Base-by-base conservation (phyloP, 176 grass and related monocot species). In the Oryza brachyantha region DNA sequence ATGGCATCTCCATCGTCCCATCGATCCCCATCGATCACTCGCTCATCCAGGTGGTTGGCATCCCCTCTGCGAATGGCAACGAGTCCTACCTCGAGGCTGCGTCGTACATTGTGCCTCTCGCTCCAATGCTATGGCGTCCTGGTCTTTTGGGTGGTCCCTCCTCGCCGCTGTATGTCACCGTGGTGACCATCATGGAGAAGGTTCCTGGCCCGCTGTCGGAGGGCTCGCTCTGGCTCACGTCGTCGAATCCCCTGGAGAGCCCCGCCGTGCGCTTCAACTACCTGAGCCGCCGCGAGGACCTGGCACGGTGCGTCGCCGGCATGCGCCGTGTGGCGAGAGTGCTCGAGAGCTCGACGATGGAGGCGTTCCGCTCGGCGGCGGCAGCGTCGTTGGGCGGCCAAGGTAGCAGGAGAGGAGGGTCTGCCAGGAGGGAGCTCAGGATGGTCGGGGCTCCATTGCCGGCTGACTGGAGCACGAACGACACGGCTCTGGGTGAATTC, bases 31-130 rank as follows among this genome's bases (percentile, higher is more conserved):
- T 97, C 40, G 91, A 93, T 38, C 91, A 91, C 36, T 97, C 94
- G 55, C 94, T 97, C 24, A 91, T 93, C 83, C 91, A 97, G 86
- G 88, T 97, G 0, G 94, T 97, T 1, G 94, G 91, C 67, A 97
- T 97, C 73, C 91, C 91, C 50, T 50, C 79, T 64, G 79, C 55
- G 24, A 81, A 69, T 31, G 88, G 83, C 21, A 68, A 67, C 25
- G 75, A 73, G 16, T 88, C 88, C 36, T 97, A 91, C 81, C 68
- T 97, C 2, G 94, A 97, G 82, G 91, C 94, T 5, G 91, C 89
- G 14, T 91, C 94, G 5, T 93, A 91, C 81, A 84, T 91, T n/a
- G 86, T 90, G 5, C 82, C 91, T 13, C 78, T 91, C 60, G n/a
- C 88, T 65, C 86, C 86, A 8, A 27, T 67, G 1, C 22, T 78